A percentile compares a stretch with the other conserved stretches of the same genome.
These are phyloP conservation scores for Colletotrichum aenigma DNA, from an alignment of 2,329 filamentous ascomycete genomes.

Conservation along the genomic window DNA sequence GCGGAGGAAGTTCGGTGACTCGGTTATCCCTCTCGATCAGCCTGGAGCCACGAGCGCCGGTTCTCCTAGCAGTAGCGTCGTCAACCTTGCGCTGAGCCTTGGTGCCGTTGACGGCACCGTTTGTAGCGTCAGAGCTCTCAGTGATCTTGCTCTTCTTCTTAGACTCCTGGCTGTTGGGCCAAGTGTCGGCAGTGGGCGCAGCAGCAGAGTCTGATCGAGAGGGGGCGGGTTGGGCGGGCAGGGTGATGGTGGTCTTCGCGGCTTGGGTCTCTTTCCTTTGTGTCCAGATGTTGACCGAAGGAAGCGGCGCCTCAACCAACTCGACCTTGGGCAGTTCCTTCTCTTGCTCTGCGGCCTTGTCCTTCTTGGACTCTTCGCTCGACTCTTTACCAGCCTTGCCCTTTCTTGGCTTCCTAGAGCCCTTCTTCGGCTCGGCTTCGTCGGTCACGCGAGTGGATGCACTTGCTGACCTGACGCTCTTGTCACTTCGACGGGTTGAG, in stretches of 20 bases:
- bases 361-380: constrained; percentile 48
- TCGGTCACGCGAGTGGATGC: constrained; percentile 70
- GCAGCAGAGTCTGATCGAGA: constrained; percentile 22
- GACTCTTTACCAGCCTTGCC: constrained; percentile 64
- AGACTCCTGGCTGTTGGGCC: constrained; percentile 51
- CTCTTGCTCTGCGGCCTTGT: constrained; percentile 65
- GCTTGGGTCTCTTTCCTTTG: constrained; percentile 73
- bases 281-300: constrained; percentile 87
- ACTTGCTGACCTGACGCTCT: constrained; percentile 64
- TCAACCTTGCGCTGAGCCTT: constrained; percentile 50
- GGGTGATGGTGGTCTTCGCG: constrained; percentile 50
- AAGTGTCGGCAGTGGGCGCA: constrained; percentile 1
- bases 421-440: constrained; percentile 68
- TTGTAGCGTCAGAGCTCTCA: constrained; percentile 24
- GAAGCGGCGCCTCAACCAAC: constrained; percentile 81
- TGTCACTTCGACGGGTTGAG: constrained; percentile 46
- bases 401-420: constrained; percentile 52
- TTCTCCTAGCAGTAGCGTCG: constrained; percentile 42
- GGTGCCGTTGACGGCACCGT: constrained; percentile 37
- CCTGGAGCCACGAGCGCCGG: constrained; percentile 49
- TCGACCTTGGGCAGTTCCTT: constrained; percentile 64
- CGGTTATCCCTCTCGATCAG: constrained; percentile 40
- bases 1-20: constrained; percentile 50
- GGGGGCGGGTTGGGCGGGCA: constrained; percentile 25
- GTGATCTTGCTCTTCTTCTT: constrained; percentile 38